Conservation (phyloP, 2,329 filamentous ascomycete genomes). For the Aspergillus thermomutatus region DNA sequence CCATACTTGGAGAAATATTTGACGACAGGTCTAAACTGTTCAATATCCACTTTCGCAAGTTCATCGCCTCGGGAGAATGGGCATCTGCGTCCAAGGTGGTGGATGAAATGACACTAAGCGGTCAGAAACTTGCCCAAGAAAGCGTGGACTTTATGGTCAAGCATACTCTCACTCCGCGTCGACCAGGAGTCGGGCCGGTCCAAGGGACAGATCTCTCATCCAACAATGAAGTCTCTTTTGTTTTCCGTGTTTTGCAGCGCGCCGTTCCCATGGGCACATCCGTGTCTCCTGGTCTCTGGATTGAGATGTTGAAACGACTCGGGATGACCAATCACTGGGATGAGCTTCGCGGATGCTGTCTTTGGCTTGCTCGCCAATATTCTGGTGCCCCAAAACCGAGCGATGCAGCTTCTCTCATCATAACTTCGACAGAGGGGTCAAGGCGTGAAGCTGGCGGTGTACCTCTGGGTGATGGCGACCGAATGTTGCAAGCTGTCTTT, state of each 20-base stretch:
- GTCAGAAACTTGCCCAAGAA: conserved; percentile 39
- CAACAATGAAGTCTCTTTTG: conserved; percentile 41
- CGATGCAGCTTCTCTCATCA: conserved; percentile 8
- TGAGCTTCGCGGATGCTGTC: conserved; percentile 50
- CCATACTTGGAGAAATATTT: conserved; percentile 46
- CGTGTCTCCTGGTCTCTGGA: conserved; percentile 49
- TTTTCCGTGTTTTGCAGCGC: conserved; percentile 47
- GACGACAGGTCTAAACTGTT: conserved; percentile 28
- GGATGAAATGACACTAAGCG: conserved; percentile 49
- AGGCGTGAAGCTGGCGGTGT: background rate
- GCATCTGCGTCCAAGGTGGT: conserved; percentile 31
- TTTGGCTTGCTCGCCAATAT: conserved; percentile 51
- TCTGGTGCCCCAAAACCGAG: conserved; percentile 10
- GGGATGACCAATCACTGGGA: conserved; percentile 55
- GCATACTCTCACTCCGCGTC: conserved; percentile 30
- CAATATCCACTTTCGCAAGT: conserved; percentile 41
- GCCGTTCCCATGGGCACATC: conserved; percentile 45
- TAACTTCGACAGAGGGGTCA: conserved; percentile 5
- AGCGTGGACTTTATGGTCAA: conserved; percentile 46
- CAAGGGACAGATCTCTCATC: conserved; percentile 24
- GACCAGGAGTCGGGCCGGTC: conserved; percentile 21
- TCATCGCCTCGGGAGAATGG: conserved; percentile 32
- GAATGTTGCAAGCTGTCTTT: conserved; percentile 42
- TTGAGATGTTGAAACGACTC: conserved; percentile 56
- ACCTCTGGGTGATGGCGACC: conserved; percentile 13